Evolutionary conservation across 1,284 basidiomycete genomes (phyloP).

Genomic region (Abortiporus biennis): DNA sequence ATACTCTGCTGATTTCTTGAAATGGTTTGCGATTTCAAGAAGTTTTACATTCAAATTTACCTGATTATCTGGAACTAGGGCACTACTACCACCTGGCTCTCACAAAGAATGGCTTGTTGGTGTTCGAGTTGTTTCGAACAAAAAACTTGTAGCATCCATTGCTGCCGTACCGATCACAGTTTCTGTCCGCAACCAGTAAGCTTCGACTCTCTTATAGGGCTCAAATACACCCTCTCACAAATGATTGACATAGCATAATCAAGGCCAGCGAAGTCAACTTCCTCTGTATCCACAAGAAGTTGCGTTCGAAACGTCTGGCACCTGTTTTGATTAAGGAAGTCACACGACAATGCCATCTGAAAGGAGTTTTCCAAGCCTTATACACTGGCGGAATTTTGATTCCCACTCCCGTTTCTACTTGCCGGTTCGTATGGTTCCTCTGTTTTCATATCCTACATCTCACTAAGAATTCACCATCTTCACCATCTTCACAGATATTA

Average conservation of each 20-base stretch:
- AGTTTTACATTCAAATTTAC: not conserved
- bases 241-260: constrained; percentile 47
- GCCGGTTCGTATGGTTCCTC: constrained; percentile 40
- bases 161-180: constrained; percentile 88
- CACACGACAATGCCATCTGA: constrained; percentile 87
- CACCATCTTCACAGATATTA: constrained; percentile 57
- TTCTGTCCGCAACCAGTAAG: constrained; percentile 76
- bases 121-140: constrained; percentile 84
- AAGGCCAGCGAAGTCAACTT: constrained; percentile 92
- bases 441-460: not conserved
- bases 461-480: too few species aligned
- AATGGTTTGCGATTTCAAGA: constrained; percentile 58
- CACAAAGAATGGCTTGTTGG: constrained; percentile 94
- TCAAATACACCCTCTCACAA: not conserved
- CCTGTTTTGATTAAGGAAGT: constrained; percentile 99
- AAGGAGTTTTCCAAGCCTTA: constrained; percentile 94
- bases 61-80: constrained; percentile 48
- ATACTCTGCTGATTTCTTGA: constrained; percentile 91
- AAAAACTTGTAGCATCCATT: constrained; percentile 97
- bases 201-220: constrained; percentile 10
- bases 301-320: constrained; percentile 92
- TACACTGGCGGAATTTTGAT: constrained; percentile 92
- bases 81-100: constrained; percentile 91
- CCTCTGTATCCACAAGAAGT: constrained; percentile 96
- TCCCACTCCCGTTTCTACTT: constrained; percentile 85